Conservation (phyloP, 805 yeast genomes). For the Metschnikowia noctiluminum region DNA sequence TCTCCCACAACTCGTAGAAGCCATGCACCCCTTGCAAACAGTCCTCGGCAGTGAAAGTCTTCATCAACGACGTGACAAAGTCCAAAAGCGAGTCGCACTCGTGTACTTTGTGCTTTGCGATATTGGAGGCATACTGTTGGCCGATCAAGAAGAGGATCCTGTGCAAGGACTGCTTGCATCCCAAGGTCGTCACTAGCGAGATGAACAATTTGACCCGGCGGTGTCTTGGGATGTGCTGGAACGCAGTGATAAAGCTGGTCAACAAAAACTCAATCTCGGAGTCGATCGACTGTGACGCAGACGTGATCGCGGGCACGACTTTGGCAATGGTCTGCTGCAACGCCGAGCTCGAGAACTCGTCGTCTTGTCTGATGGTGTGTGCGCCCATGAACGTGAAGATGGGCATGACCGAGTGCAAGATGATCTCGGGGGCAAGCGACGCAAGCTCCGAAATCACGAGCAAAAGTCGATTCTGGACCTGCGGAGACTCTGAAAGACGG, state of each 20-base stretch:
- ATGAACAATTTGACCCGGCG: slow-evolving; percentile 84
- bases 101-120: slow-evolving; percentile 52
- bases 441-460: slow-evolving; percentile 87
- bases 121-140: slow-evolving; percentile 59
- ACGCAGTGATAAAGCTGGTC: slow-evolving; percentile 89
- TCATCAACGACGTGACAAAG: slow-evolving; percentile 67
- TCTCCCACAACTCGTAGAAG: slow-evolving; percentile 51
- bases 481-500: slow-evolving; percentile 86
- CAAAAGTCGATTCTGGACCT: slow-evolving; percentile 85
- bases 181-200: slow-evolving; percentile 73
- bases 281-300: slow-evolving; percentile 44
- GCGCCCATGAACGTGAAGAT: slow-evolving; percentile 99
- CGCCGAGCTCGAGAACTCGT: slow-evolving; percentile 88
- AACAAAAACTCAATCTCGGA: slow-evolving; percentile 78
- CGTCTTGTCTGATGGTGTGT: slow-evolving; percentile 93
- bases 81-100: slow-evolving; percentile 70
- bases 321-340: slow-evolving; percentile 86
- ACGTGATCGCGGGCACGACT: slow-evolving; percentile 82
- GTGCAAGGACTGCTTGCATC: slow-evolving; percentile 63
- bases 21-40: slow-evolving; percentile 56
- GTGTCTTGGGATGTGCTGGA: slow-evolving; percentile 93
- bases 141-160: slow-evolving; percentile 75
- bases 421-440: slow-evolving; percentile 82
- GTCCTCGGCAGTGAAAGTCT: slow-evolving; percentile 62
- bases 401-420: slow-evolving; percentile 98